Base-by-base conservation (phyloP, 2,329 filamentous ascomycete genomes). In the Calonectria naviculata region DNA sequence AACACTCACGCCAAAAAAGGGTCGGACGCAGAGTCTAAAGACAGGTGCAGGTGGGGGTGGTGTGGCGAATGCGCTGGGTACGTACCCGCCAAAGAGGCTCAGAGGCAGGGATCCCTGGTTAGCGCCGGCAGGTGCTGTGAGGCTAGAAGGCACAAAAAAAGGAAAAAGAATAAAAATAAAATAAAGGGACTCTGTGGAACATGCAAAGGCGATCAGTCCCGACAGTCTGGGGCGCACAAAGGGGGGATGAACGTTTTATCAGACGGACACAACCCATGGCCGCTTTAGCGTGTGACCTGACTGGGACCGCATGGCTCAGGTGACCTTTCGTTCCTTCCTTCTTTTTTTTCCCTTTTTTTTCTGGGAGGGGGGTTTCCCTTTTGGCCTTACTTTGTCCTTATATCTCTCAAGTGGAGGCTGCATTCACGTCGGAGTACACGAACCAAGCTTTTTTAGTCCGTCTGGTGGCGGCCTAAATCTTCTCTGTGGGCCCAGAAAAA, bases 401-500 rank as follows among this genome's bases (percentile, higher is more conserved):
- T 58, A 58, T 58, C 52, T 58, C 52, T 58, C 52, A 41, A 26
- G 52, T 58, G 31, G 52, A 58, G 31, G 52, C 31, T 24, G 21
- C 44, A 31, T 36, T 36, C 52, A 58, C 52, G 13, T 58, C 52
- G 52, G 52, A 58, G 52, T 58, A 31, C 52, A 58, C 52, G 52
- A 58, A 58, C 52, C 52, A 58, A 58, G 52, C 52, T 58, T 58
- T 58, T 58, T 58, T 58, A 58, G 52, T 15, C 21, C 52, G 36
- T 38, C 31, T 36, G 38, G 31, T 24, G 21, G 52, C 52, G 38
- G n/a, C 31, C 31, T 34, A 58, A 58, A 38, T 58, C 52, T 38
- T 58, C n/a, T 71, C 13, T 0, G 81, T 58, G 52, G 52, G 52
- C 21, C 52, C 15, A 38, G 31, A 24, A 58, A 58, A 58, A 58